Base-by-base conservation (phyloP, 2,329 filamentous ascomycete genomes). In the Phialophora expanda region DNA sequence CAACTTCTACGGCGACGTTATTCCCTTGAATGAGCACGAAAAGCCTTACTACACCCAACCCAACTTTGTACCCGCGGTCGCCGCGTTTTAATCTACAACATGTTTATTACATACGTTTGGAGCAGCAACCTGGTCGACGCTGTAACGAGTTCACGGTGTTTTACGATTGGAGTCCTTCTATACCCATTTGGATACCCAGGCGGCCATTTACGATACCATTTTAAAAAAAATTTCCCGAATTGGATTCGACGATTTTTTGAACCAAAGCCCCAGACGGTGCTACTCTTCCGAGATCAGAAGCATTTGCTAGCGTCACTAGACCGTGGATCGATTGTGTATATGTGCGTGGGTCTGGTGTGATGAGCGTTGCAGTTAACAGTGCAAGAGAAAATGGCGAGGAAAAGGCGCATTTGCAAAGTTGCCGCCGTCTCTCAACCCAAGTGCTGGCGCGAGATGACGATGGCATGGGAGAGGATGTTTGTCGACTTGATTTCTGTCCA, bases 1-100 rank as follows among this genome's bases (percentile, higher is more conserved):
- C 64, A 72, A 72, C 65, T 68, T 71, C 57, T 72, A 72, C 50
- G 71, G 71, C 62, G 71, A 73, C 56, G 62, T 73, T 57, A 68
- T 71, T 59, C 70, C 71, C 11, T 61, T 70, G 54, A 60, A 71
- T 46, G 70, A 71, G 26, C 59, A 69, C 28, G 67, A 71, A 54
- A 71, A 71, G 54, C 56, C 64, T 22, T 69, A 66, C 51, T 72
- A 66, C 50, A 59, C 64, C n/a, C 62, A 64, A 55, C 62, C 62
- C 30, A 63, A 46, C 17, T 66, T 63, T 59, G 51, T 63, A 50
- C 65, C 71, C n/a, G 38, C 66, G 56, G 69, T 73, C 64, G 63
- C 70, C 11, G 67, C 69, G 12, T 73, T 64, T 68, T 73, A 68
- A 70, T 51, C 48, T 51, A 59, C 32, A 48, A 26, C 58, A 58